Conservation (phyloP, 2,329 filamentous ascomycete species). For the Xylaria hypoxylon region DNA sequence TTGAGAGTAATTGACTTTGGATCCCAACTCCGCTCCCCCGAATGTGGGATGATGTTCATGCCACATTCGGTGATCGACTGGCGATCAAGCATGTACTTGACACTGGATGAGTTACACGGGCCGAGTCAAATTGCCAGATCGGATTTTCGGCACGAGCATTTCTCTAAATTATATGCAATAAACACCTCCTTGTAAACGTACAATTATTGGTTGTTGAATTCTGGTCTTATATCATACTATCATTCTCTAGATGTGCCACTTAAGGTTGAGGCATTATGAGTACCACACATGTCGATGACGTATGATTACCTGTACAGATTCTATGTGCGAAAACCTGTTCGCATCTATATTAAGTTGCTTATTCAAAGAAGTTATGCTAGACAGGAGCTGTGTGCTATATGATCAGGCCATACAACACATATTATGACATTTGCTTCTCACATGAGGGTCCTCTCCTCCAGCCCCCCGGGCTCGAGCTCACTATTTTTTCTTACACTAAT, state of each 20-base stretch:
- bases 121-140: slow-evolving; percentile 8
- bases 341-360: not conserved
- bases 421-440: not conserved
- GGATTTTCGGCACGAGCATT: slow-evolving; percentile 9
- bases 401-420: not conserved
- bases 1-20: not conserved
- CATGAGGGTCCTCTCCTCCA: no score
- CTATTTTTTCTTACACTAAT: no score
- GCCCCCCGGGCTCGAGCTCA: no score
- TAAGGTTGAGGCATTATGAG: not conserved
- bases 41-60: slow-evolving; percentile 14
- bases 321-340: not conserved
- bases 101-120: slow-evolving; percentile 8
- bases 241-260: not conserved
- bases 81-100: slow-evolving; percentile 7
- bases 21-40: not conserved
- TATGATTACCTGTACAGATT: not conserved
- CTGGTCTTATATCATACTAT: not conserved
- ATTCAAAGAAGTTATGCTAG: not conserved
- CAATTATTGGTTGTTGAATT: not conserved
- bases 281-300: not conserved
- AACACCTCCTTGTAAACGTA: not conserved
- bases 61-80: slow-evolving; percentile 10
- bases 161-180: slow-evolving; percentile 1
- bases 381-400: not conserved